A percentile compares a stretch with the other conserved stretches of the same genome.
These are phyloP conservation scores for Salvia rosmarinus DNA, from an alignment of 257 asterid species.

Conservation along the genomic window DNA sequence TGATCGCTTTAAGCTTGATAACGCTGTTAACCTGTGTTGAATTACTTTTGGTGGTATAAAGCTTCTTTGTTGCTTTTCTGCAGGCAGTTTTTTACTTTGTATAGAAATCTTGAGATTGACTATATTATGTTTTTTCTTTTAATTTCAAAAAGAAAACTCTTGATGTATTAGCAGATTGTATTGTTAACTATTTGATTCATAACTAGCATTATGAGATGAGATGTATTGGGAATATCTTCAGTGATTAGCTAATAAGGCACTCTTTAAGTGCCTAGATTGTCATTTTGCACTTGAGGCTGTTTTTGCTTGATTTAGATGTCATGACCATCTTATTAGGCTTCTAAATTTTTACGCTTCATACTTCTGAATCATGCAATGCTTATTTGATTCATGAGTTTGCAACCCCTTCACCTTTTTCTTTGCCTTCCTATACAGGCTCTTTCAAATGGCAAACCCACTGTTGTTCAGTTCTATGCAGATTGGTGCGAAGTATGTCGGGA, in stretches of 20 bases:
- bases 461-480: conserved; percentile 96
- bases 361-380: not conserved
- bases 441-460: conserved; percentile 94
- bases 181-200: not conserved
- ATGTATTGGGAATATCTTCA: not conserved
- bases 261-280: conserved; percentile 8
- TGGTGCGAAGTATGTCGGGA: conserved; percentile 99
- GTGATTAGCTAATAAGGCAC: not conserved
- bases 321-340: not conserved
- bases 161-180: conserved; percentile 5
- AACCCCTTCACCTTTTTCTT: not conserved
- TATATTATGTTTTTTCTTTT: not conserved
- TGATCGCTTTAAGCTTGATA: not conserved
- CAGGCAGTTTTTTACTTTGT: not conserved
- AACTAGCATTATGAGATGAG: not conserved
- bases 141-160: not conserved
- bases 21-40: not conserved
- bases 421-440: conserved; percentile 58
- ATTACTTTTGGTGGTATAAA: not conserved
- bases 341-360: not conserved
- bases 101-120: conserved; percentile 9
- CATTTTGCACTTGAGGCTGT: not conserved
- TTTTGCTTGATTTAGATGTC: conserved; percentile 5
- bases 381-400: not conserved
- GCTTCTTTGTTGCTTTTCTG: conserved; percentile 11